Evolutionary conservation across 106 monocot species (phyloP), one percentile per base, ranked within the genome.

Genomic region (Platanthera zijinensis): DNA sequence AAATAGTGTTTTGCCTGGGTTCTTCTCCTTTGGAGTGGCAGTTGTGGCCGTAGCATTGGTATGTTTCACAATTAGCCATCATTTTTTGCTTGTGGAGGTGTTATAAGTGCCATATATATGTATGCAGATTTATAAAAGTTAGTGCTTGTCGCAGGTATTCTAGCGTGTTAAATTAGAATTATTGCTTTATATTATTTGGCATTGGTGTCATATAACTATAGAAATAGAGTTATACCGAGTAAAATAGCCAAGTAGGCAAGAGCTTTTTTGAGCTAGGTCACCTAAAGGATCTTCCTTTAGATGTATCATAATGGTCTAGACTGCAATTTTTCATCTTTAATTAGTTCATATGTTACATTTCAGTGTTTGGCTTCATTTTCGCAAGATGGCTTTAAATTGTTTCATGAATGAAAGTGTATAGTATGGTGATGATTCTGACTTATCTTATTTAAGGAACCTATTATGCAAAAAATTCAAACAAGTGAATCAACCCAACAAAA

Each of bases 1-100:
- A 5, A 92, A 85, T 73, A 99, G 91, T 84, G 81, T 92, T 32
- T 82, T 94, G 82, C 97, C 97, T 5, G 97, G 94, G 21, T 11
- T 81, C 15, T 25, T 93, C 19, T 85, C 84, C 52, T 83, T 80
- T 74, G 39, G 50, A 28, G 28, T 76, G 5, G 96, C 93, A 8
- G 46, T 86, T 59, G 81, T 64, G 51, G 87, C 87, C 73, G 93
- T 96, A 19, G 39, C 79, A 7, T 79, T 90, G 92, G 95, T 96
- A 84, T 69, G 85, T 73, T 57, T 50, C 54, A 14, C 28, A 4
- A 28, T 51, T 13, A 48, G 22, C 7, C 48, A 5, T 28, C 25
- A 18, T 28, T 7, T 53, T 67, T 22, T 77, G 10, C 19, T 10
- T 63, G 3, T 4, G 21, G 46, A 30, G 11, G 14, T n/a, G 50